Conservation (phyloP, 2,329 filamentous ascomycete genomes). For the Sarocladium oryzae region DNA sequence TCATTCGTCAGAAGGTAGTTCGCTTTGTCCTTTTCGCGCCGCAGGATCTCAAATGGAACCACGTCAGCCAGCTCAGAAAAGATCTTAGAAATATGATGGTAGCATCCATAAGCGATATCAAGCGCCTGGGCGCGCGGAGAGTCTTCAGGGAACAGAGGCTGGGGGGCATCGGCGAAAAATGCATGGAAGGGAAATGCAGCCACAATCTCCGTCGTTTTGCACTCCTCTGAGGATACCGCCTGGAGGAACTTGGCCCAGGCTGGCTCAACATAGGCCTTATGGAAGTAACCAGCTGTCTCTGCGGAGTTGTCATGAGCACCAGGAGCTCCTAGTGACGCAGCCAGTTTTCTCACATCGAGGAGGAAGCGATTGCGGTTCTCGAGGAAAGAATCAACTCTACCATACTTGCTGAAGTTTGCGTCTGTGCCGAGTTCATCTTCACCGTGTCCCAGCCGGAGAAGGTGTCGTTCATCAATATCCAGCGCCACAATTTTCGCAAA, state of each 20-base stretch:
- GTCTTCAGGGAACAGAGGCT: constrained; percentile 70
- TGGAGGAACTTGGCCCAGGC: constrained; percentile 79
- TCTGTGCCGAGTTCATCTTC: constrained; percentile 90
- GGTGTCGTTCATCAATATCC: constrained; percentile 91
- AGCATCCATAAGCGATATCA: constrained; percentile 77
- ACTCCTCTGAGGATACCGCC: constrained; percentile 46
- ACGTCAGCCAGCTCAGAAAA: constrained; percentile 92
- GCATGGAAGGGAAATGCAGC: constrained; percentile 77
- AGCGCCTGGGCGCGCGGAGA: constrained; percentile 60
- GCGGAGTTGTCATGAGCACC: constrained; percentile 95
- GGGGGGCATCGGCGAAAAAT: constrained; percentile 83
- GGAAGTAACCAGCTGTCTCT: constrained; percentile 96
- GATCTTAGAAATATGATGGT: constrained; percentile 81
- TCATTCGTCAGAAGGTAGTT: constrained; percentile 95
- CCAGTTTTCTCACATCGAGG: constrained; percentile 77
- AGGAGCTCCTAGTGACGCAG: constrained; percentile 75
- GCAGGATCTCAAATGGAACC: constrained; percentile 88
- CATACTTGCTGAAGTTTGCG: constrained; percentile 85
- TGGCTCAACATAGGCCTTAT: constrained; percentile 82
- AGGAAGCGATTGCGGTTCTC: constrained; percentile 77
- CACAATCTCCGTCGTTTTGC: constrained; percentile 56
- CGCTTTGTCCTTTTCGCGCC: constrained; percentile 82
- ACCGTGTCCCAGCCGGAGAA: constrained; percentile 86
- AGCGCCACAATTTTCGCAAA: constrained; percentile 97
- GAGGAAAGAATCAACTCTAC: constrained; percentile 89